phyloP scores from a whole-genome alignment of 768 basidiomycete species.

The Trichaptum fuscoviolaceum region DNA sequence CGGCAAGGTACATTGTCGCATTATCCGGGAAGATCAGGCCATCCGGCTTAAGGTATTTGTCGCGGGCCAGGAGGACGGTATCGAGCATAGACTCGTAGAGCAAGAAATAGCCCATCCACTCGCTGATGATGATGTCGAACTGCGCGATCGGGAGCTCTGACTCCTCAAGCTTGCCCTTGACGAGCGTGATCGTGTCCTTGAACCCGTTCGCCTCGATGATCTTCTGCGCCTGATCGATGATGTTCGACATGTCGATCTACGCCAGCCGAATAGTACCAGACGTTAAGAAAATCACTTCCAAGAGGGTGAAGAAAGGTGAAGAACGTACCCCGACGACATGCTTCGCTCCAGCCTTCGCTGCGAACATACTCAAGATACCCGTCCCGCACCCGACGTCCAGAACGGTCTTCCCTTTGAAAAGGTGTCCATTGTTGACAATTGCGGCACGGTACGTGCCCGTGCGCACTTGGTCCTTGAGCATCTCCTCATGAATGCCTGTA shows the following conservation, averaged over 20 bases:
- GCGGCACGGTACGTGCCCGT: constrained; percentile 93
- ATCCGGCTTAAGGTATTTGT: constrained; percentile 89
- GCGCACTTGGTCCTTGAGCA: constrained; percentile 95
- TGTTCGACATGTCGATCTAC: constrained; percentile 99
- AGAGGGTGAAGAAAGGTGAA: constrained; percentile 9
- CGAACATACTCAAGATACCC: constrained; percentile 97
- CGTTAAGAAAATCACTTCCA: constrained; percentile 11
- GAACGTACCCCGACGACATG: constrained; percentile 84
- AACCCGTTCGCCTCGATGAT: constrained; percentile 97
- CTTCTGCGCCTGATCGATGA: constrained; percentile 97
- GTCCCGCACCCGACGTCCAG: constrained; percentile 99
- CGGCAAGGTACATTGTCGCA: constrained; percentile 88
- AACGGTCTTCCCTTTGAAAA: constrained; percentile 96
- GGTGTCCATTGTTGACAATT: constrained; percentile 89
- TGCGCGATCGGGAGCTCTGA: constrained; percentile 79
- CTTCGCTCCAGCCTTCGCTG: constrained; percentile 90
- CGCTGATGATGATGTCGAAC: constrained; percentile 98
- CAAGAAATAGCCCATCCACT: constrained; percentile 99
- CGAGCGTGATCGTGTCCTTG: constrained; percentile 88
- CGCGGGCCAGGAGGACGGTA: constrained; percentile 92
- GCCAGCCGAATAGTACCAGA: constrained; percentile 11
- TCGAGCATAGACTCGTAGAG: constrained; percentile 99
- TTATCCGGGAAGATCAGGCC: constrained; percentile 96
- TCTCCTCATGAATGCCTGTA: constrained; percentile 96
- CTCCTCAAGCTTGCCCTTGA: constrained; percentile 98